Conservation (phyloP, 2,329 filamentous ascomycete genomes). For the Westerdykella sp. region DNA sequence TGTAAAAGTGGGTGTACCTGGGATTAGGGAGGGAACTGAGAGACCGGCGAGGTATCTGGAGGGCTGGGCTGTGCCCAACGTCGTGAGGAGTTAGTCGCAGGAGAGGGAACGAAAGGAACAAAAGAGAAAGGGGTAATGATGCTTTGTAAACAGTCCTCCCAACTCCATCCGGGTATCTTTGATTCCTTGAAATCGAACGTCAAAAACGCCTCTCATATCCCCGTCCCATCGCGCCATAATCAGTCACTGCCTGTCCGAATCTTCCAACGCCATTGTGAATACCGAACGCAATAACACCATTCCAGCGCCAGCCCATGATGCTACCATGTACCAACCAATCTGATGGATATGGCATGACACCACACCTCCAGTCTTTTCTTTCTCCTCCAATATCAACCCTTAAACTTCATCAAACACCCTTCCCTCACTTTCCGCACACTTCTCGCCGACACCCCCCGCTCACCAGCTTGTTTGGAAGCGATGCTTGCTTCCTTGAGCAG, state of each 20-base stretch:
- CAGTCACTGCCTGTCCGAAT: neutral
- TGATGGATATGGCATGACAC: too few species aligned
- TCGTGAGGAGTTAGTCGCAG: conserved; percentile 21
- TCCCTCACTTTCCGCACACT: conserved; percentile 72
- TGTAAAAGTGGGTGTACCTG: conserved; percentile 34
- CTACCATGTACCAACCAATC: neutral
- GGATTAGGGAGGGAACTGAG: conserved; percentile 12
- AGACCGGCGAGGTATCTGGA: conserved; percentile 38
- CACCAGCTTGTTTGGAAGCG: conserved; percentile 65
- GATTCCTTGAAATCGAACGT: neutral
- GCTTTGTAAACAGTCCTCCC: neutral
- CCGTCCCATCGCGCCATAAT: neutral
- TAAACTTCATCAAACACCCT: conserved; percentile 40
- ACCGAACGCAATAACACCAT: neutral
- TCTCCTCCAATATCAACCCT: conserved; percentile 17
- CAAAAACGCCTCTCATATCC: neutral
- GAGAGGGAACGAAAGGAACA: neutral
- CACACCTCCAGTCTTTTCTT: neutral
- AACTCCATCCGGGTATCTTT: neutral
- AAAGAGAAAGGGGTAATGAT: neutral
- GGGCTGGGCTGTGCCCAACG: conserved; percentile 44
- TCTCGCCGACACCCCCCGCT: conserved; percentile 66
- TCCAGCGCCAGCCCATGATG: conserved; percentile 1
- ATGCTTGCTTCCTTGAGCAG: conserved; percentile 76
- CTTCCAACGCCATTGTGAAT: neutral